Evolutionary conservation across 805 yeast species (phyloP), one percentile per base, ranked within the genome.

Genomic region (Torulaspora indica): DNA sequence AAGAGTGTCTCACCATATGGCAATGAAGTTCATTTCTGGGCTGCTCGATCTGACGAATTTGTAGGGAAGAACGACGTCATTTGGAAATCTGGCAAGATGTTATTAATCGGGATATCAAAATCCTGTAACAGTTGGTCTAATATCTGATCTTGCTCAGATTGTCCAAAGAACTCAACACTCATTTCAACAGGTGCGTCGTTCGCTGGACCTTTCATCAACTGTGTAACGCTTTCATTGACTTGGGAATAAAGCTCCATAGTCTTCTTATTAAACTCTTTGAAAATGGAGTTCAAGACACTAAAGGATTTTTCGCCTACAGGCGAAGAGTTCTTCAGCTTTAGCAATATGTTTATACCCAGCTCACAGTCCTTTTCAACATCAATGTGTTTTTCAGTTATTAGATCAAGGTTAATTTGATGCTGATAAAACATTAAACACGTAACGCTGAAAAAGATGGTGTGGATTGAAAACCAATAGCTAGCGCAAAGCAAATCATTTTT

Each of bases 391-490:
- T 38, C 40, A 8, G 29, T 25, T 15, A 40, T 46, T 42, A 28
- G 29, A 7, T 38, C 45, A 10, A 42, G 25, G 23, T 47, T 42
- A 12, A 44, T 31, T 34, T 50, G 56, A 49, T 55, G 54, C 22
- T 52, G 49, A 36, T 53, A 87, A 57, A 82, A 86, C 13, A 86
- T 84, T 54, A 88, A 70, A 57, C 95, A 85, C 0, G 95, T 95
- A 47, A 88, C 88, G 2, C 95, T 81, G 66, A 86, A 87, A 61
- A 88, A 89, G 4, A 89, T 82, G 0, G 96, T 86, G 62, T 89
- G 89, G 58, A 85, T 84, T 5, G 93, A 81, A 59, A 87, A 89
- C 95, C 96, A 88, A 59, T 89, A 90, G 2, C 93, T 85, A 0
- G 95, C 95, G 51, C 81, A 78, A 31, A 89, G 68, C 63, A 86